Percentiles rank a stretch among this genome's conserved stretches.
phyloP scores from a whole-genome alignment of 208 protist genomes.

The Tritrichomonas foetus region DNA sequence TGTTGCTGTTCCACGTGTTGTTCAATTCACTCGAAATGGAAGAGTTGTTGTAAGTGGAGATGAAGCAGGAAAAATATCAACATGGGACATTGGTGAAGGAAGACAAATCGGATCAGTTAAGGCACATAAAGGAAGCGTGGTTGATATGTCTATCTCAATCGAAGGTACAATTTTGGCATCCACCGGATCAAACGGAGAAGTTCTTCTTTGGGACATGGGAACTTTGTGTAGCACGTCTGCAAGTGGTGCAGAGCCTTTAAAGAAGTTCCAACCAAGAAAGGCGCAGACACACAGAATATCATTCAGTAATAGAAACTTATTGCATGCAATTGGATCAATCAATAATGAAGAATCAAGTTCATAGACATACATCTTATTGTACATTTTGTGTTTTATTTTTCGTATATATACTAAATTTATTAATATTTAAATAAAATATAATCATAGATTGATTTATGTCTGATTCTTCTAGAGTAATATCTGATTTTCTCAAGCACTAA shows the following conservation, averaged over 20 bases:
- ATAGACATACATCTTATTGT: no score
- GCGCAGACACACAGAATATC: not conserved
- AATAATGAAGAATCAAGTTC: no score
- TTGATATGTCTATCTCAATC: not conserved
- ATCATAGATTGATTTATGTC: no score
- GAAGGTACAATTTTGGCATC: slow-evolving; percentile 26
- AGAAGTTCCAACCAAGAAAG: not conserved
- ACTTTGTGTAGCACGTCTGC: not conserved
- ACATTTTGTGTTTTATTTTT: no score
- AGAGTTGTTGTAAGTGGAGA: not conserved
- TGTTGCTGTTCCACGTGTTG: not conserved
- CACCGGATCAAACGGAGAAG: not conserved
- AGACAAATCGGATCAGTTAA: not conserved
- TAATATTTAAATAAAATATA: no score
- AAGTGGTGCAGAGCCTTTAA: not conserved
- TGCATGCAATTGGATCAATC: not conserved
- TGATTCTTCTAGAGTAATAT: no score
- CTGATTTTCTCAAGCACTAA: no score
- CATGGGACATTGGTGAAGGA: slow-evolving; percentile 1
- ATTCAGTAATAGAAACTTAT: slow-evolving; percentile 14
- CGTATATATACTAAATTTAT: no score
- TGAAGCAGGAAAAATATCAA: not conserved
- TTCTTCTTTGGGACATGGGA: not conserved
- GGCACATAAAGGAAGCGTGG: not conserved
- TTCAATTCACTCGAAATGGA: slow-evolving; percentile 27